Base-by-base conservation (phyloP, 352 stramenopile genomes). In the Halophytophthora batemanensis region DNA sequence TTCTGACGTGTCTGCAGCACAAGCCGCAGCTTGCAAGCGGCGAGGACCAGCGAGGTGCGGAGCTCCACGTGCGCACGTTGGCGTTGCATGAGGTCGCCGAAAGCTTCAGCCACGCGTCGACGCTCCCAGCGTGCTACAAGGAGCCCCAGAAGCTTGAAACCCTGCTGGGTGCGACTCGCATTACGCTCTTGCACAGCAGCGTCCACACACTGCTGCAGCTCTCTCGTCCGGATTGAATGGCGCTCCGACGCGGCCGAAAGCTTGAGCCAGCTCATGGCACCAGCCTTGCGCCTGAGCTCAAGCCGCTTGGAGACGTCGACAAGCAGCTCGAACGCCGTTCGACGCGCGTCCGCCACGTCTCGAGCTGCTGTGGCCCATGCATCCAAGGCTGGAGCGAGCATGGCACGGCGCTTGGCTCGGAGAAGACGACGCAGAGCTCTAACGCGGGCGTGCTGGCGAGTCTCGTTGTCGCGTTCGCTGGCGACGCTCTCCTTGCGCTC, bases 401-500 rank as follows among this genome's bases (percentile, higher is more conserved):
- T 38, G 13, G 50, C 46, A 43, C 61, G 56, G n/a, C 40, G 44
- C 41, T 82, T 80, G 2, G 58, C 54, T 15, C 65, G 65, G 50
- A 82, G 50, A 19, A 83, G 39, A 10, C 61, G 52, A 2, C 50
- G 59, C 25, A 83, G 22, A 4, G 64, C 46, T 17, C 65, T 51
- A 1, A 59, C 51, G 19, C 68, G 66, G 35, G 60, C 55, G 14
- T 63, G 52, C n/a, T 57, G 50, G 14, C 58, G 47, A 18, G 68
- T 54, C 13, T 67, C 52, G 10, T 58, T 48, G 18, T 66, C 57
- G 10, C 59, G 53, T n/a, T 82, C 66, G 1, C 44, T 66, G 22
- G 65, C 58, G 14, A 59, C 49, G 18, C 64, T 55, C 15, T 83
- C 68, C 31, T 69, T 75, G 11, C 65, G 64, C 53, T 79, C 64